Evolutionary conservation across 495 filamentous ascomycete species (phyloP).

Genomic region (Penicillium atrosanguineum): DNA sequence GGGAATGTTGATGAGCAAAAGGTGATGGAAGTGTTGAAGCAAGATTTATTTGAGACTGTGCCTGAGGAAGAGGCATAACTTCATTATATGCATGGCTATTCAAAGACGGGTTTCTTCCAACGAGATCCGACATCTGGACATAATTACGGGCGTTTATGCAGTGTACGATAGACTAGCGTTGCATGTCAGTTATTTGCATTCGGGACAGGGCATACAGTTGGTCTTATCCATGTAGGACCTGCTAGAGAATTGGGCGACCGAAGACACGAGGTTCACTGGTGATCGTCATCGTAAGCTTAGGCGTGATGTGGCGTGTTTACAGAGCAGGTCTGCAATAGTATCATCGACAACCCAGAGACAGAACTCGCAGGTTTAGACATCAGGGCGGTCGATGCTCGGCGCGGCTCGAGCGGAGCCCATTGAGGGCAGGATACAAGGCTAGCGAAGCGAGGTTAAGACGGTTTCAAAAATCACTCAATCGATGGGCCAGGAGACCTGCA

Average conservation of each 20-base stretch:
- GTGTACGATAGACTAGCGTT: background rate
- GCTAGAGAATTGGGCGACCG: background rate
- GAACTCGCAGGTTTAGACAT: background rate
- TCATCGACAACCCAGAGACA: background rate
- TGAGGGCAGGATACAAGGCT: conserved; percentile 1
- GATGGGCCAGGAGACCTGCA: conserved; percentile 21
- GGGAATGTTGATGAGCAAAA: conserved; percentile 36
- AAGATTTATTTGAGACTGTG: conserved; percentile 35
- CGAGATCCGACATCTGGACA: no score
- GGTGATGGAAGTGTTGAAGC: conserved; percentile 39
- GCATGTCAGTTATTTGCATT: background rate
- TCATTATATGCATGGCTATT: background rate
- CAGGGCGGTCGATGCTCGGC: background rate
- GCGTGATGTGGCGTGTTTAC: background rate
- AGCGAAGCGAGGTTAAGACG: conserved; percentile 13
- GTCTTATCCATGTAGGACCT: background rate
- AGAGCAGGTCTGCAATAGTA: background rate
- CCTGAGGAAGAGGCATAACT: background rate
- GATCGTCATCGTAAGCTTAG: background rate
- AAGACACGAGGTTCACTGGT: background rate
- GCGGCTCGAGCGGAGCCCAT: no score
- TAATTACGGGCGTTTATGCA: background rate
- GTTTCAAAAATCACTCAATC: conserved; percentile 21
- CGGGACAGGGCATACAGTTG: conserved; percentile 1
- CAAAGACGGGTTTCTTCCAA: background rate